Evolutionary conservation across 495 filamentous ascomycete species (phyloP).

Genomic region (Geopyxis carbonaria): DNA sequence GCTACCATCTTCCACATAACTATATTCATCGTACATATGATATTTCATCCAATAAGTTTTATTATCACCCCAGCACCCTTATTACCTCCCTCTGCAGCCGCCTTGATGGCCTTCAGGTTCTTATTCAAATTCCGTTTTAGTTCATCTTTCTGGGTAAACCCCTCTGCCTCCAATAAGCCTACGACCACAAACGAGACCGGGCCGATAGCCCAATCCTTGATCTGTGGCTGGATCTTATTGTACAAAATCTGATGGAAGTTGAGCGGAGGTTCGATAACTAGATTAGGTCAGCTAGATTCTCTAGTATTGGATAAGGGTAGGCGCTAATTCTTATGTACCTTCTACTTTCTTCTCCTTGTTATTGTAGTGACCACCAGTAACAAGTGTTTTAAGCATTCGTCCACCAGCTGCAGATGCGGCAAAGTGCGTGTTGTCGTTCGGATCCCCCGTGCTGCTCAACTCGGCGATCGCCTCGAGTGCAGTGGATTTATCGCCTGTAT

Average conservation of each 20-base stretch:
- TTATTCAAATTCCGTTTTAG: constrained; percentile 45
- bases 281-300: background rate
- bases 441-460: constrained; percentile 43
- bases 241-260: constrained; percentile 66
- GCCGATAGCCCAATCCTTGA: constrained; percentile 75
- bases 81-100: constrained; percentile 24
- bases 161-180: constrained; percentile 58
- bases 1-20: too few species aligned
- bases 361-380: constrained; percentile 74
- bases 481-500: constrained; percentile 44
- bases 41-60: too few species aligned
- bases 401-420: constrained; percentile 46
- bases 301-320: constrained; percentile 4
- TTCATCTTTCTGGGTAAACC: constrained; percentile 51
- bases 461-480: constrained; percentile 55
- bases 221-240: constrained; percentile 51
- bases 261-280: constrained; percentile 54
- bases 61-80: constrained; percentile 27
- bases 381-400: constrained; percentile 77
- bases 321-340: constrained; percentile 16
- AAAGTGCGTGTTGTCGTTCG: constrained; percentile 40
- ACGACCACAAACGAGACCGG: constrained; percentile 67
- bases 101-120: constrained; percentile 27
- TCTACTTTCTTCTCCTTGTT: constrained; percentile 46
- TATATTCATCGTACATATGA: too few species aligned